Evolutionary conservation across 176 grass and related monocot genomes (phyloP).

Genomic region (Triticum aestivum): DNA sequence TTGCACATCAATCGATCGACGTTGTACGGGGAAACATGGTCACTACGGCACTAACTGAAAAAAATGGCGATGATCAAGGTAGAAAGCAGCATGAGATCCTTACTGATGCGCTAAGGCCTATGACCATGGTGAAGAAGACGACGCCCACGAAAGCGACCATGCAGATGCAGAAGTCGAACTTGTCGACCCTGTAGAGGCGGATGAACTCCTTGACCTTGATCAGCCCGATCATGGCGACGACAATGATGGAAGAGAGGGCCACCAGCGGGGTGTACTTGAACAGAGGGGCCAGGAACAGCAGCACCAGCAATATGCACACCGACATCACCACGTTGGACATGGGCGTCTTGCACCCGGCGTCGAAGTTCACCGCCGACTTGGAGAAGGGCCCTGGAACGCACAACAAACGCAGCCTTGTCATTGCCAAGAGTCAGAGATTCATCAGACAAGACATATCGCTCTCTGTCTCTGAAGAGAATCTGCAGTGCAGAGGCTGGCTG

Average conservation of each 20-base stretch:
- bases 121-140: conserved; percentile 89
- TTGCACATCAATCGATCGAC: conserved; percentile 9
- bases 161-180: conserved; percentile 94
- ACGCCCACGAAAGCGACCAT: conserved; percentile 86
- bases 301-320: conserved; percentile 89
- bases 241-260: conserved; percentile 77
- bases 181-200: conserved; percentile 85
- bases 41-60: not conserved
- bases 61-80: not conserved
- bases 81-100: not conserved
- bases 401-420: not conserved
- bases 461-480: not conserved
- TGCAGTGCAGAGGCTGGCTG: not conserved
- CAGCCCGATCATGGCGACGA: conserved; percentile 89
- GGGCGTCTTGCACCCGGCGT: conserved; percentile 82
- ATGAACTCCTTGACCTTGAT: conserved; percentile 74
- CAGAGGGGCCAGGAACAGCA: conserved; percentile 89
- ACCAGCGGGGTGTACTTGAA: conserved; percentile 95
- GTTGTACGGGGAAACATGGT: not conserved
- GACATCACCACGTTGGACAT: conserved; percentile 94
- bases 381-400: conserved; percentile 80
- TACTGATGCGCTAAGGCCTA: conserved; percentile 74
- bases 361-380: conserved; percentile 94
- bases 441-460: not conserved
- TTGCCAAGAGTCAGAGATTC: not conserved